phyloP scores from a whole-genome alignment of 176 grass and related monocot species.

The Ensete ventricosum region DNA sequence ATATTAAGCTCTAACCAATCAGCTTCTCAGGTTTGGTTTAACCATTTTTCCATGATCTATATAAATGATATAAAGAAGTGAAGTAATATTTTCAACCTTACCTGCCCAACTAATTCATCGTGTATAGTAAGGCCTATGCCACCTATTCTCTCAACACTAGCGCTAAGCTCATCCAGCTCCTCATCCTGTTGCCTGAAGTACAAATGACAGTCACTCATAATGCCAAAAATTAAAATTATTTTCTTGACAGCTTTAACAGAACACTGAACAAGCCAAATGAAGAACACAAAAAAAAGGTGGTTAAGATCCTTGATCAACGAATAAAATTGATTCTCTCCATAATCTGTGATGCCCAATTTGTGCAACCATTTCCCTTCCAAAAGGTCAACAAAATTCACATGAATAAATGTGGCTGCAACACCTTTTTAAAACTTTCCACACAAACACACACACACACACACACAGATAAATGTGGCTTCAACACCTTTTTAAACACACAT shows the following conservation, averaged over 20 bases:
- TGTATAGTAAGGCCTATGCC: slow-evolving; percentile 93
- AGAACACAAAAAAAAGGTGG: background rate
- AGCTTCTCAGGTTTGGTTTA: background rate
- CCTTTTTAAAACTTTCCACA: no score
- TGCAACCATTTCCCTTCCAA: background rate
- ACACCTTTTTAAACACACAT: background rate
- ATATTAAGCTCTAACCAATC: background rate
- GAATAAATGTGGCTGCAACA: background rate
- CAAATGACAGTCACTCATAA: background rate
- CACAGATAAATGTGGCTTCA: background rate
- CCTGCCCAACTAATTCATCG: slow-evolving; percentile 77
- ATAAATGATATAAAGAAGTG: background rate
- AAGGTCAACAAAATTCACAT: background rate
- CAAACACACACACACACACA: no score
- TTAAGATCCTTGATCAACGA: background rate
- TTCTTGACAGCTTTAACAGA: background rate
- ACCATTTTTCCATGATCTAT: background rate
- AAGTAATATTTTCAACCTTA: slow-evolving; percentile 16
- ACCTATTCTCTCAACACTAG: slow-evolving; percentile 77
- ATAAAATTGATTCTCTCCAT: background rate
- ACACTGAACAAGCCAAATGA: background rate
- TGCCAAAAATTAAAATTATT: background rate
- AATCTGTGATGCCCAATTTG: background rate
- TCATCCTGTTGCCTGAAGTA: slow-evolving; percentile 67
- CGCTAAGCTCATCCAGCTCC: slow-evolving; percentile 82